phyloP scores from a whole-genome alignment of 2,329 filamentous ascomycete genomes.

The Ramularia collo-cygni region DNA sequence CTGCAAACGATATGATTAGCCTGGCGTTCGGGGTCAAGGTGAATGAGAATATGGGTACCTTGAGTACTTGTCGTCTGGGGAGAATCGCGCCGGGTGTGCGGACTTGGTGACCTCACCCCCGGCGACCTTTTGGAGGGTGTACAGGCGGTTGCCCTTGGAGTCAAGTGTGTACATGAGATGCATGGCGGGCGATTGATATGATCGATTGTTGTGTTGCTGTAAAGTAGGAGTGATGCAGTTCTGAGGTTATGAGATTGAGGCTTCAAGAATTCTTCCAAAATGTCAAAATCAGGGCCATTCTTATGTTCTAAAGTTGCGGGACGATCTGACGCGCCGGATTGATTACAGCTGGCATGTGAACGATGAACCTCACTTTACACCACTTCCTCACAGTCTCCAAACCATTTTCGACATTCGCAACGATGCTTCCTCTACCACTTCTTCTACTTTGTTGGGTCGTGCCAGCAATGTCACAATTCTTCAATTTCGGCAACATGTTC shows the following conservation, averaged over 20 bases:
- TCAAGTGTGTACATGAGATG: conserved; percentile 84
- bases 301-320: not conserved
- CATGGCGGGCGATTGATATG: conserved; percentile 40
- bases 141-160: conserved; percentile 74
- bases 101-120: conserved; percentile 86
- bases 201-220: too few relatives aligned
- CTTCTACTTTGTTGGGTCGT: conserved; percentile 45
- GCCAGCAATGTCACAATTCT: conserved; percentile 71
- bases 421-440: conserved; percentile 45
- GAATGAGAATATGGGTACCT: conserved; percentile 39
- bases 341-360: not conserved
- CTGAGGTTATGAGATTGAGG: not conserved
- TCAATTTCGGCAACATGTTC: conserved; percentile 95
- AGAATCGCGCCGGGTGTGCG: conserved; percentile 92
- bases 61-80: conserved; percentile 97
- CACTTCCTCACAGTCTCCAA: too few relatives aligned
- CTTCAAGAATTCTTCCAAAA: not conserved
- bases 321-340: not conserved
- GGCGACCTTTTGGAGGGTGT: conserved; percentile 87
- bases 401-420: conserved; percentile 14
- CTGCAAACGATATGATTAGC: conserved; percentile 35
- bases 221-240: not conserved
- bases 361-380: too few relatives aligned
- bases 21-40: not conserved
- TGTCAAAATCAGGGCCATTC: too few relatives aligned